Conservation (phyloP, 2,329 filamentous ascomycete species). For the Hymenoscyphus fraxineus region DNA sequence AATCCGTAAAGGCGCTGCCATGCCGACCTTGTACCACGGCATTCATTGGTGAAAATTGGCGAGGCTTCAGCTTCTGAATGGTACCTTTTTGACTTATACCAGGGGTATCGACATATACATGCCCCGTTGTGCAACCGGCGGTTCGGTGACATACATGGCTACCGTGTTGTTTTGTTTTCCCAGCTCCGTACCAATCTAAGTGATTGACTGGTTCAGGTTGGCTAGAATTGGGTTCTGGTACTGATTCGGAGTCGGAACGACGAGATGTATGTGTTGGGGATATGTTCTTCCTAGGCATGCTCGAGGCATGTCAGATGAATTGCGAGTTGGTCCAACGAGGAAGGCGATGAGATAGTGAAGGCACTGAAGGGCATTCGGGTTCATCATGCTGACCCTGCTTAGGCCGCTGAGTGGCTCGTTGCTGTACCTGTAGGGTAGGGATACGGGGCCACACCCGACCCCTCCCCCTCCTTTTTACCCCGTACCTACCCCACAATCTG, state of each 20-base stretch:
- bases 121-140: not conserved
- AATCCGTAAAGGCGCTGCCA: not conserved
- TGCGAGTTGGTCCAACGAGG: not conserved
- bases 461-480: not conserved
- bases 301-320: not conserved
- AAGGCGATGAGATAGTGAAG: not conserved
- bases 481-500: not conserved
- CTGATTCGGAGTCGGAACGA: not conserved
- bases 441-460: not conserved
- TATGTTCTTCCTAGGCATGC: not conserved
- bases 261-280: not conserved
- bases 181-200: not conserved
- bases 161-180: not conserved
- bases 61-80: not conserved
- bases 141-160: not conserved
- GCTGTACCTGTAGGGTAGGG: not conserved
- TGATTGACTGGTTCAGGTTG: not conserved
- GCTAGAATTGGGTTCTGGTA: not conserved
- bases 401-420: not conserved
- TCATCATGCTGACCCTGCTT: not conserved
- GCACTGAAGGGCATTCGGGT: not conserved
- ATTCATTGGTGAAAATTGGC: conserved; percentile 1
- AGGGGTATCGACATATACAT: not conserved
- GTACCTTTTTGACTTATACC: not conserved
- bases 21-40: not conserved